Conservation (phyloP, 805 yeast species). For the Ogataea nitratoaversa region DNA sequence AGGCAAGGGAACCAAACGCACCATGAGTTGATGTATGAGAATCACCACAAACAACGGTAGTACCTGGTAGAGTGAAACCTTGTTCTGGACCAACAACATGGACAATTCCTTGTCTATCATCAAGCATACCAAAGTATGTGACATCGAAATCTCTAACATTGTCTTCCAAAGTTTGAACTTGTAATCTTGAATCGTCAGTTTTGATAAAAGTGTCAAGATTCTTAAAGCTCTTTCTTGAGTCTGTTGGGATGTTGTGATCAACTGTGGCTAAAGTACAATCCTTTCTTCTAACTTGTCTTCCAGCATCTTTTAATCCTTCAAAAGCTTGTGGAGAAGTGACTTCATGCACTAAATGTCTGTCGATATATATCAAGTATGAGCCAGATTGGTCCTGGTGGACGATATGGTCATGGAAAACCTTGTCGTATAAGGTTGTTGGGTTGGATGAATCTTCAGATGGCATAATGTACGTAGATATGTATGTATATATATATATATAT, state of each 20-base stretch:
- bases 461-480: too few relatives aligned
- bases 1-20: conserved; percentile 95
- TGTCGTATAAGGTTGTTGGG: conserved; percentile 86
- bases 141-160: conserved; percentile 88
- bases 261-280: conserved; percentile 95
- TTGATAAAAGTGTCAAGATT: conserved; percentile 75
- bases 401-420: conserved; percentile 91
- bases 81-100: conserved; percentile 99
- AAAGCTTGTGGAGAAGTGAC: conserved; percentile 99
- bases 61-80: conserved; percentile 97
- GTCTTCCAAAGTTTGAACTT: conserved; percentile 86
- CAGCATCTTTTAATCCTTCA: conserved; percentile 88
- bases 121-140: conserved; percentile 92
- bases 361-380: conserved; percentile 83
- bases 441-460: conserved; percentile 31
- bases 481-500: too few relatives aligned
- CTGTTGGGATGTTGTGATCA: conserved; percentile 96
- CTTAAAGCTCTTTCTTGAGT: conserved; percentile 73
- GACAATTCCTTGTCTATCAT: conserved; percentile 94
- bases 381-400: conserved; percentile 89
- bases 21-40: conserved; percentile 99
- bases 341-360: conserved; percentile 96
- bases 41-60: conserved; percentile 99
- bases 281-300: conserved; percentile 81
- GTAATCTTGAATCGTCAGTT: conserved; percentile 88